phyloP scores from a whole-genome alignment of 2,329 filamentous ascomycete genomes.

The Penicillium sp. region DNA sequence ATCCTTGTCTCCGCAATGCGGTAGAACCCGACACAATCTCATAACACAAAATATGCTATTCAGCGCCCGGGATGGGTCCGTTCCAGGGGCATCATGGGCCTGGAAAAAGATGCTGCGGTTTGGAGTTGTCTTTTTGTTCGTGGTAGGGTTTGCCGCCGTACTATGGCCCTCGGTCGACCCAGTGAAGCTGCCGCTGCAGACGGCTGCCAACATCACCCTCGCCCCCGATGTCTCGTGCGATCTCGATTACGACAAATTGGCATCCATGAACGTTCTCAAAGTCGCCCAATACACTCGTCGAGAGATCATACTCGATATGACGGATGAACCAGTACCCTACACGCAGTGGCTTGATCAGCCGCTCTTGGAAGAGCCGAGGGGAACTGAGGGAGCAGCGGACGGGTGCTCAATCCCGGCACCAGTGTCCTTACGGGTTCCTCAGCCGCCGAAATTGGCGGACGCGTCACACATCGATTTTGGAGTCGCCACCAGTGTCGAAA shows the following conservation, averaged over 20 bases:
- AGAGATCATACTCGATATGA: slow-evolving; percentile 27
- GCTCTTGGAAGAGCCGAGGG: slow-evolving; percentile 18
- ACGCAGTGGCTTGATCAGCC: slow-evolving; percentile 29
- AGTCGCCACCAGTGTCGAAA: slow-evolving; percentile 53
- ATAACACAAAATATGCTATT: slow-evolving; percentile 22
- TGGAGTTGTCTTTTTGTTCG: slow-evolving; percentile 24
- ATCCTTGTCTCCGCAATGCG: slow-evolving; percentile 21
- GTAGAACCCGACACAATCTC: slow-evolving; percentile 6
- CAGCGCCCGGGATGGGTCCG: slow-evolving; percentile 24
- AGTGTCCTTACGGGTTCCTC: slow-evolving; percentile 49
- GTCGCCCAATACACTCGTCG: slow-evolving; percentile 33
- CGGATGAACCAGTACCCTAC: slow-evolving; percentile 24
- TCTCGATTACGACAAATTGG: slow-evolving; percentile 26
- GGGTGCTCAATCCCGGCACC: slow-evolving; percentile 45
- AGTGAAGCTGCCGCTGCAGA: slow-evolving; percentile 11
- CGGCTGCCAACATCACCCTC: slow-evolving; percentile 32
- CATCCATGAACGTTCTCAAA: slow-evolving; percentile 26
- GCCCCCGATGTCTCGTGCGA: slow-evolving; percentile 29
- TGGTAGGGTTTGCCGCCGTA: slow-evolving; percentile 26
- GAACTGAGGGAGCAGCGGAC: slow-evolving; percentile 21
- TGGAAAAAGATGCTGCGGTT: slow-evolving; percentile 35
- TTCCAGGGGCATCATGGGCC: slow-evolving; percentile 30
- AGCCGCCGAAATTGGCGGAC: slow-evolving; percentile 45
- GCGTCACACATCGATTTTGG: slow-evolving; percentile 56
- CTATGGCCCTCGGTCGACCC: slow-evolving; percentile 27